A percentile compares a stretch with the other conserved stretches of the same genome.
Conservation (phyloP, 2,329 filamentous ascomycete genomes). For the Fusarium praegraminearum region DNA sequence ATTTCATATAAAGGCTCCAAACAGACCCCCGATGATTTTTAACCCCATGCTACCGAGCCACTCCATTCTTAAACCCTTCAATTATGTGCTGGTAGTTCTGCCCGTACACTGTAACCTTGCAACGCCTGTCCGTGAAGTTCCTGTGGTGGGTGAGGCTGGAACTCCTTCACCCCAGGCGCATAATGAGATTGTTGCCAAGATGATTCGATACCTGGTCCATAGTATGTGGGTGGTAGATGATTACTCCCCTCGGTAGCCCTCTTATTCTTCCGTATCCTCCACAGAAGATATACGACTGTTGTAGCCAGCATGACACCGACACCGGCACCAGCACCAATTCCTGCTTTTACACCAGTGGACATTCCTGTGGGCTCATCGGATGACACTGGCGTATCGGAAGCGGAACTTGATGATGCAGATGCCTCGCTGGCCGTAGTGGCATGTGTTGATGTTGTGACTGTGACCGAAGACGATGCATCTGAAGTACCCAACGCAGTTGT, state of each 20-base stretch:
- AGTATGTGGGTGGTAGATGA: neutral
- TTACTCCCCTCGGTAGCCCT: constrained; percentile 1
- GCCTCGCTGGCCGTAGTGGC: constrained; percentile 1
- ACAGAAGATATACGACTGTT: constrained; percentile 23
- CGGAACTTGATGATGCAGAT: neutral
- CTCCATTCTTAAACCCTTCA: neutral
- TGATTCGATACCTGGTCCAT: neutral
- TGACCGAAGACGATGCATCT: neutral
- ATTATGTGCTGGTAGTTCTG: constrained; percentile 29
- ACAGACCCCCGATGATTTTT: neutral
- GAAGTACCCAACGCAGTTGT: constrained; percentile 3
- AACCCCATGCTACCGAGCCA: neutral
- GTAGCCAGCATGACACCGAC: constrained; percentile 8
- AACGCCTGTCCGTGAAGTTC: constrained; percentile 24
- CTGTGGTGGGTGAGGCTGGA: constrained; percentile 7
- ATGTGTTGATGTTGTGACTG: constrained; percentile 1
- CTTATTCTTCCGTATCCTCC: constrained; percentile 27
- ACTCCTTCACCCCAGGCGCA: neutral
- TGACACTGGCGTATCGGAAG: neutral
- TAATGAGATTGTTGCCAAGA: constrained; percentile 25
- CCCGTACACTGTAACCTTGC: constrained; percentile 16
- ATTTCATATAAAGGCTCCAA: neutral
- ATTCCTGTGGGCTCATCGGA: neutral
- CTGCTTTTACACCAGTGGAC: constrained; percentile 16
- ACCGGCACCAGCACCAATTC: constrained; percentile 28